These are phyloP conservation scores for Solanum medicagineum DNA, from an alignment of 257 asterid genomes.

Conservation along the genomic window DNA sequence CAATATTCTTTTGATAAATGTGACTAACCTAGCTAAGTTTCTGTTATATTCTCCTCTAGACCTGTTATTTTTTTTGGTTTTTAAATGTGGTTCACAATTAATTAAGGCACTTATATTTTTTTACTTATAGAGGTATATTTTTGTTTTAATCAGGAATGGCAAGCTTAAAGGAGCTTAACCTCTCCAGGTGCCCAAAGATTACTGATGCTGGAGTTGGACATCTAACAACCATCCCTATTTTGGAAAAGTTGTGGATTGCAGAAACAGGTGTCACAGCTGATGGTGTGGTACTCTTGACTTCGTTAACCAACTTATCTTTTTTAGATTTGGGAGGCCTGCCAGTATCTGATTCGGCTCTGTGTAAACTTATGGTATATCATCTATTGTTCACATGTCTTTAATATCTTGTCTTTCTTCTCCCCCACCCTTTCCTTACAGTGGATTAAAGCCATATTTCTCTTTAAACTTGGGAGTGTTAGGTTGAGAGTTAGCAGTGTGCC, in stretches of 20 bases:
- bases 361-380: constrained; percentile 56
- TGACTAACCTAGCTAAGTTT: neutral
- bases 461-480: neutral
- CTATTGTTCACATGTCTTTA: neutral
- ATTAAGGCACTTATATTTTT: neutral
- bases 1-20: neutral
- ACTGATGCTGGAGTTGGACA: constrained; percentile 70
- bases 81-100: neutral
- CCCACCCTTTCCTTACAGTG: neutral
- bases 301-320: constrained; percentile 37
- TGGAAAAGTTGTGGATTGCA: constrained; percentile 73
- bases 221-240: constrained; percentile 46
- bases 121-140: neutral
- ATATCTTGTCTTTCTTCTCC: constrained; percentile 1
- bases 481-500: neutral
- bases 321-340: constrained; percentile 89
- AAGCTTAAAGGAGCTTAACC: constrained; percentile 61
- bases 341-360: constrained; percentile 56
- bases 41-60: neutral
- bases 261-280: constrained; percentile 69
- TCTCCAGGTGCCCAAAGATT: constrained; percentile 72
- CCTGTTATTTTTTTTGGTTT: neutral
- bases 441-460: neutral
- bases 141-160: constrained; percentile 49
- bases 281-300: constrained; percentile 51